phyloP scores from a whole-genome alignment of 1,284 basidiomycete genomes.

The Moesziomyces parantarcticus region DNA sequence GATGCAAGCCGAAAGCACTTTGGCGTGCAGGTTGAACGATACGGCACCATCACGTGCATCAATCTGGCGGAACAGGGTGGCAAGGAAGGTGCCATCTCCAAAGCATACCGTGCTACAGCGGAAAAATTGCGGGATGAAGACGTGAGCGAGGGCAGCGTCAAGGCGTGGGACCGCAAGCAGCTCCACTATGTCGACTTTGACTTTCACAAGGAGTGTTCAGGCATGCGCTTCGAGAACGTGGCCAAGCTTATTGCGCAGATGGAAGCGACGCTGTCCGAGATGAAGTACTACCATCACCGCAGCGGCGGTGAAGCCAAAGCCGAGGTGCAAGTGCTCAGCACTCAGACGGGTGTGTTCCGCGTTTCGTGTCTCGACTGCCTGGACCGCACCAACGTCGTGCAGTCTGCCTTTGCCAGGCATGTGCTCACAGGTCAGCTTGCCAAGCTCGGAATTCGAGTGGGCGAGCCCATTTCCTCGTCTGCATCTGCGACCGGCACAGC shows the following conservation, averaged over 20 bases:
- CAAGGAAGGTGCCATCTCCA: conserved; percentile 83
- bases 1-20: conserved; percentile 58
- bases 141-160: conserved; percentile 75
- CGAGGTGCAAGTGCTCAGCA: conserved; percentile 68
- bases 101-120: conserved; percentile 80
- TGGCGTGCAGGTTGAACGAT: conserved; percentile 72
- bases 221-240: conserved; percentile 75
- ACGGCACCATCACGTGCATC: conserved; percentile 69
- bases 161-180: conserved; percentile 89
- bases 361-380: conserved; percentile 96
- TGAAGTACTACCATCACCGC: conserved; percentile 70
- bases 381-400: conserved; percentile 95
- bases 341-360: conserved; percentile 88
- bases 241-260: conserved; percentile 76
- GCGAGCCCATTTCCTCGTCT: background rate
- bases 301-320: conserved; percentile 72
- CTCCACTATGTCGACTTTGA: conserved; percentile 95
- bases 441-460: conserved; percentile 33
- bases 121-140: conserved; percentile 79
- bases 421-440: conserved; percentile 77
- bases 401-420: conserved; percentile 89
- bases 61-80: conserved; percentile 92
- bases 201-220: conserved; percentile 84
- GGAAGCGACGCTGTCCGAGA: conserved; percentile 77
- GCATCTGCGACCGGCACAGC: background rate